A percentile compares a stretch with the other conserved stretches of the same genome.
Conservation (phyloP, 2,329 filamentous ascomycete genomes). For the Clarireedia sp. region DNA sequence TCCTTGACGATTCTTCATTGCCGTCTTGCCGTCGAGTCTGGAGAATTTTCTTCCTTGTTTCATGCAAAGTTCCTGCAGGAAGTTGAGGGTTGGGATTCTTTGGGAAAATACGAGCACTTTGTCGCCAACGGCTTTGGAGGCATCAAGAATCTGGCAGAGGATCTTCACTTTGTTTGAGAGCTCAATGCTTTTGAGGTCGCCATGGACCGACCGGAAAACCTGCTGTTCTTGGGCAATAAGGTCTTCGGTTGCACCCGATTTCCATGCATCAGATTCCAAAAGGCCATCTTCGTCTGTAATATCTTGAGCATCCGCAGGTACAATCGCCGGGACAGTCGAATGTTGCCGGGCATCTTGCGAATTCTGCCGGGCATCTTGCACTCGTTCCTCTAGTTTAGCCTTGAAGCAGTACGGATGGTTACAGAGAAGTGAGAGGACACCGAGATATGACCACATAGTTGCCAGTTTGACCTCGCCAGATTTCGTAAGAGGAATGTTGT, state of each 20-base stretch:
- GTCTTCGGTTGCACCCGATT: constrained; percentile 22
- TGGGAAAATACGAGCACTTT: constrained; percentile 78
- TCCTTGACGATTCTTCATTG: constrained; percentile 48
- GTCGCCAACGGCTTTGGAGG: constrained; percentile 54
- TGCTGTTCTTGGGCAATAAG: constrained; percentile 16
- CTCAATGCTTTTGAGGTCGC: constrained; percentile 34
- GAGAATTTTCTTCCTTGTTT: constrained; percentile 39
- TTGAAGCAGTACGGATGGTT: constrained; percentile 45
- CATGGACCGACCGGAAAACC: not conserved
- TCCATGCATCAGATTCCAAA: constrained; percentile 23
- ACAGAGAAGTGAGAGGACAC: constrained; percentile 44
- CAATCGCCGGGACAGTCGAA: not conserved
- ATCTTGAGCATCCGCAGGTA: not conserved
- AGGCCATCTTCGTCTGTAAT: constrained; percentile 9
- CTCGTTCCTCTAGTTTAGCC: constrained; percentile 38
- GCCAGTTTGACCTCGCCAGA: constrained; percentile 32
- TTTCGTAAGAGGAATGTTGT: constrained; percentile 20
- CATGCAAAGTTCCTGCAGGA: constrained; percentile 51
- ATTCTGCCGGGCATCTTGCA: constrained; percentile 23
- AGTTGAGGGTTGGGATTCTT: constrained; percentile 61
- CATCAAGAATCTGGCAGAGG: constrained; percentile 60
- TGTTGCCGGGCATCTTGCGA: constrained; percentile 22
- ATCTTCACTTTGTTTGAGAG: constrained; percentile 63
- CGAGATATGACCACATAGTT: constrained; percentile 46
- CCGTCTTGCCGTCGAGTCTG: constrained; percentile 62